A percentile compares a stretch with the other conserved stretches of the same genome.
Conservation (phyloP, 495 filamentous ascomycete genomes). For the Penicillium simplicissimum region DNA sequence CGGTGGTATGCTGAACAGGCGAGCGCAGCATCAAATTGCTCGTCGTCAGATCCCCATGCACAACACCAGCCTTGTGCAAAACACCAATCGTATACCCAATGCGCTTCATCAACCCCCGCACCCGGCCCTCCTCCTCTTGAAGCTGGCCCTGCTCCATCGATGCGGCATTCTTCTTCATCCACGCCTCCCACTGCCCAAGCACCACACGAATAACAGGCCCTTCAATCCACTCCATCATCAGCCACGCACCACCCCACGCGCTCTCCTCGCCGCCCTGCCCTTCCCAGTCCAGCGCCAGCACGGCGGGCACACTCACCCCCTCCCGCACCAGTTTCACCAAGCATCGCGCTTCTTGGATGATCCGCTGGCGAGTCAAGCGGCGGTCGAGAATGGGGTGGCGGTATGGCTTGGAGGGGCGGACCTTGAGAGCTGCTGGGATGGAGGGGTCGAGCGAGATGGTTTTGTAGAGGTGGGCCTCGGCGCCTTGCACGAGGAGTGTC, state of each 20-base stretch:
- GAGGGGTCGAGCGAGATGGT: constrained; percentile 73
- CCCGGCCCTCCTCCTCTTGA: constrained; percentile 43
- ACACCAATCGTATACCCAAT: constrained; percentile 75
- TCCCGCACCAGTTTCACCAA: constrained; percentile 72
- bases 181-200: constrained; percentile 64
- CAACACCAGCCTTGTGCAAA: constrained; percentile 78
- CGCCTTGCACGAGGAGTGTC: constrained; percentile 80
- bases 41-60: constrained; percentile 96
- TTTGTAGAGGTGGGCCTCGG: constrained; percentile 90
- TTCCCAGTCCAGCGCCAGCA: constrained; percentile 73
- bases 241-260: constrained; percentile 69
- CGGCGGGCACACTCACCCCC: constrained; percentile 74
- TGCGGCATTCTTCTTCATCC: constrained; percentile 33
- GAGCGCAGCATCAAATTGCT: constrained; percentile 88
- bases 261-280: constrained; percentile 29
- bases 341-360: constrained; percentile 84
- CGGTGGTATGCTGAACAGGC: constrained; percentile 21
- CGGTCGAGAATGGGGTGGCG: constrained; percentile 88
- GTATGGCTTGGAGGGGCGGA: constrained; percentile 90
- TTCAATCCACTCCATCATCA: constrained; percentile 88
- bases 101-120: constrained; percentile 62
- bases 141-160: constrained; percentile 27
- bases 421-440: constrained; percentile 79
- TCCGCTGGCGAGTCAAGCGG: constrained; percentile 80
- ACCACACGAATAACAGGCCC: constrained; percentile 67